A percentile compares a stretch with the other conserved stretches of the same genome.
Evolutionary conservation across 2,329 filamentous ascomycete genomes (phyloP).

Genomic region (Fusarium sp.): DNA sequence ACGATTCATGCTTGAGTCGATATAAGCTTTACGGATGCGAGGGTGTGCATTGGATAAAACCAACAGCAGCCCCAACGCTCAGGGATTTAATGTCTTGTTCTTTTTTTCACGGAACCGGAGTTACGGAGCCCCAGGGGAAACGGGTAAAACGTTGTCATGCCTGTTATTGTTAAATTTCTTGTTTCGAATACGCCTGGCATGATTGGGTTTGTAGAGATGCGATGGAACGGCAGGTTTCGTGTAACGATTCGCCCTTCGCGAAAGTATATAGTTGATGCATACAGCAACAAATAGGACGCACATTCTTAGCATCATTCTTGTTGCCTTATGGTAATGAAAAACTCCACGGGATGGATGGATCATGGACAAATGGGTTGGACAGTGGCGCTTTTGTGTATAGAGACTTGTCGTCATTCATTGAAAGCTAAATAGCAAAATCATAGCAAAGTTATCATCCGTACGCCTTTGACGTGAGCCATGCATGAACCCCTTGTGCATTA

Average conservation of each 20-base stretch:
- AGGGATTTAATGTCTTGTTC: constrained; percentile 28
- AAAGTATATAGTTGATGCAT: constrained; percentile 41
- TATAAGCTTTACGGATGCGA: constrained; percentile 13
- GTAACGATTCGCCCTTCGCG: constrained; percentile 19
- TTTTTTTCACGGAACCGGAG: constrained; percentile 25
- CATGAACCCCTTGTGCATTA: neutral
- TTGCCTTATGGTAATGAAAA: neutral
- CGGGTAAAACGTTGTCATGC: constrained; percentile 36
- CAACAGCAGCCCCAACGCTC: constrained; percentile 16
- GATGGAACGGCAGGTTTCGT: constrained; percentile 11
- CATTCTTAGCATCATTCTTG: constrained; percentile 7
- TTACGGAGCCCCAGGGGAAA: constrained; percentile 29
- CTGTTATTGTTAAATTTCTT: constrained; percentile 21
- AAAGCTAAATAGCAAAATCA: constrained; percentile 2
- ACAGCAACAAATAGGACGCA: constrained; percentile 21
- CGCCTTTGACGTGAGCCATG: neutral
- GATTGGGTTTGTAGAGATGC: constrained; percentile 23
- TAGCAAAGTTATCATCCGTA: constrained; percentile 1
- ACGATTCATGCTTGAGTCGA: constrained; percentile 20
- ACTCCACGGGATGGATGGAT: too few relatives aligned
- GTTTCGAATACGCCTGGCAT: constrained; percentile 22
- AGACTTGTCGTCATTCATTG: constrained; percentile 13
- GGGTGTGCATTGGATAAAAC: constrained; percentile 32
- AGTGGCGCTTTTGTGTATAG: constrained; percentile 4
- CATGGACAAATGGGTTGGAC: neutral